phyloP scores from a whole-genome alignment of 495 filamentous ascomycete genomes.

The Thermochaetoides thermophila region DNA sequence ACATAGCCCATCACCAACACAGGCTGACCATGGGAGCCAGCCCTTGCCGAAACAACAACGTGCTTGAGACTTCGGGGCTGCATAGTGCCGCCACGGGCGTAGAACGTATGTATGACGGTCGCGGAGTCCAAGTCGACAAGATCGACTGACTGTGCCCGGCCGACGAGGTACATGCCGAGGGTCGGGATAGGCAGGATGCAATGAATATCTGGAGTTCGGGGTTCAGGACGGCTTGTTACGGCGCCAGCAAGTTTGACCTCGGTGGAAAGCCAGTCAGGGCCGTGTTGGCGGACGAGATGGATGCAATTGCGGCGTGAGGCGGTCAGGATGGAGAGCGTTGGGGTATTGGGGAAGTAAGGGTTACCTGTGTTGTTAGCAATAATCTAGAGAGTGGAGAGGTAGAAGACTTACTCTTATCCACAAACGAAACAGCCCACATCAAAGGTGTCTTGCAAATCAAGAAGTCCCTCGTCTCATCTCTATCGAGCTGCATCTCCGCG shows the following conservation, averaged over 20 bases:
- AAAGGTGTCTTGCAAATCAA: conserved; percentile 30
- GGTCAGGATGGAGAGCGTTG: conserved; percentile 21
- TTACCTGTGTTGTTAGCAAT: no score
- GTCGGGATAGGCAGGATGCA: conserved; percentile 27
- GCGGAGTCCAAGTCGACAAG: conserved; percentile 37
- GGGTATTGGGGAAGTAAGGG: conserved; percentile 1
- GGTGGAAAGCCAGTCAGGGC: conserved; percentile 20
- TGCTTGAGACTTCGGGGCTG: conserved; percentile 36
- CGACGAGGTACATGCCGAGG: conserved; percentile 31
- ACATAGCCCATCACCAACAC: conserved; percentile 41
- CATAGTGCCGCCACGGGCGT: conserved; percentile 40
- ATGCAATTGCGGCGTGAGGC: conserved; percentile 29
- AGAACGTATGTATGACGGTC: conserved; percentile 39
- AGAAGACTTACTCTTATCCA: conserved; percentile 22
- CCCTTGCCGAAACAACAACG: no score
- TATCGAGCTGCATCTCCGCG: conserved; percentile 31
- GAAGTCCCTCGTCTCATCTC: conserved; percentile 18
- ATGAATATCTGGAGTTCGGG: conserved; percentile 20
- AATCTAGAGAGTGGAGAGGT: conserved; percentile 4
- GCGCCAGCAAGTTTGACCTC: conserved; percentile 22
- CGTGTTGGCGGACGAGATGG: conserved; percentile 27
- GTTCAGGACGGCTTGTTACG: no score
- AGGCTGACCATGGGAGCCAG: no score
- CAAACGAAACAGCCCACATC: conserved; percentile 26
- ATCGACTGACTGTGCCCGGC: conserved; percentile 33